Base-by-base conservation (phyloP, 1,284 basidiomycete genomes). In the Lentinus polychrous region DNA sequence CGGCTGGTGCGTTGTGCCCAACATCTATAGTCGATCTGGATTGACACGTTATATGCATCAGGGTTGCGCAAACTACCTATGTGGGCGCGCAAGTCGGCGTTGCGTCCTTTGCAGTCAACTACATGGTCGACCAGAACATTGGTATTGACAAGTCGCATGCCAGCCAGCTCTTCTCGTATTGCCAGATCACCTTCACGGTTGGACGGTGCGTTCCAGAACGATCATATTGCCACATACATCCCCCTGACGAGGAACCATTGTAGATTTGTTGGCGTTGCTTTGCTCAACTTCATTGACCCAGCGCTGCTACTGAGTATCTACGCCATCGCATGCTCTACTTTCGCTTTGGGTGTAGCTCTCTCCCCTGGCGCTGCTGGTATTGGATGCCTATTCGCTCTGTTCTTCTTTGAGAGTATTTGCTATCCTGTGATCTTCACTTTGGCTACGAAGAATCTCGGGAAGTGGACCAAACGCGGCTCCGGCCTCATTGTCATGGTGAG, bases 331-430 rank as follows among this genome's bases (percentile, higher is more conserved):
- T 83, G 79, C 58, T 66, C 66, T 22, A 42, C 76, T 40, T 81
- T 86, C 59, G 69, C 72, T 48, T 63, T 86, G 51, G 65, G 76
- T 44, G 72, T 79, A 40, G 72, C 78, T 3, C 68, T 76, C 22
- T 63, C 79, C 5, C 67, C 71, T 5, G 81, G 82, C 12, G 68
- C 68, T 50, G 67, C 72, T 6, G 86, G 80, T 34, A 69, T 88
- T 42, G 79, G 73, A 8, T 81, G 75, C 63, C 60, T 87, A 49
- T 87, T 86, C 64, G 62, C 74, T 51, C 65, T 89, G 50, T 87
- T 88, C 75, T 87, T 85, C 74, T 88, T 86, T 65, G 86, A 87
- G 64, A 82, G 79, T 7, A 81, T 83, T 56, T 83, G 81, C 60
- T 83, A 83, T 59, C 81, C 82, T 3, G 74, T 81, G 56, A 82